Conservation (phyloP, 2,329 filamentous ascomycete species). For the Penicillium thymicola region DNA sequence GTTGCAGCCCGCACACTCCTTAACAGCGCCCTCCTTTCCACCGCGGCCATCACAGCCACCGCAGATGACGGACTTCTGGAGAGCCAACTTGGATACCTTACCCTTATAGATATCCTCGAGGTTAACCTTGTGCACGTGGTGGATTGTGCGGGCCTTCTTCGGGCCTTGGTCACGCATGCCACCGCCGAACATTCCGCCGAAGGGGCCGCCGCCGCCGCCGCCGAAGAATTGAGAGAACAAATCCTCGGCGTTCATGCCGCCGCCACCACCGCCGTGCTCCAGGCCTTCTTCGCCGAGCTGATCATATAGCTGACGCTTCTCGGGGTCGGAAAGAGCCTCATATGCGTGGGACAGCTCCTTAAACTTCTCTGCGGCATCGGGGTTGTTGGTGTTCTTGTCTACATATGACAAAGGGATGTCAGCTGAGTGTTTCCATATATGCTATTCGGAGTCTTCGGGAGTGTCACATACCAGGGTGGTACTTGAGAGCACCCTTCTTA, state of each 20-base stretch:
- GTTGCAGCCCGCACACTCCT: slow-evolving; percentile 85
- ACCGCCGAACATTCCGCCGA: slow-evolving; percentile 73
- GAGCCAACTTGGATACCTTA: slow-evolving; percentile 93
- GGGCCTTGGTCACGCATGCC: slow-evolving; percentile 79
- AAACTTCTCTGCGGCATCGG: slow-evolving; percentile 93
- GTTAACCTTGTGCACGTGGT: slow-evolving; percentile 97
- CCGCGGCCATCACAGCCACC: slow-evolving; percentile 89
- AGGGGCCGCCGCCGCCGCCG: slow-evolving; percentile 63
- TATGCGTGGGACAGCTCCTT: slow-evolving; percentile 96
- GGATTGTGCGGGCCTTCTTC: slow-evolving; percentile 89
- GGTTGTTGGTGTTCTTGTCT: slow-evolving; percentile 98
- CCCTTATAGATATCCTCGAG: slow-evolving; percentile 97
- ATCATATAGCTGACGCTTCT: slow-evolving; percentile 91
- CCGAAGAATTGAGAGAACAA: slow-evolving; percentile 97
- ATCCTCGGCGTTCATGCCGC: slow-evolving; percentile 92
- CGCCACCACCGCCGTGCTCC: slow-evolving; percentile 75
- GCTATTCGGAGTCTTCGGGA: slow-evolving; percentile 12
- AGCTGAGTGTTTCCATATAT: neutral
- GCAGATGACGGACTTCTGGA: slow-evolving; percentile 97
- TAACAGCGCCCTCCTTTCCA: slow-evolving; percentile 96
- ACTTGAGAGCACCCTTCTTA: slow-evolving; percentile 83
- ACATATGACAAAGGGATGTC: slow-evolving; percentile 1
- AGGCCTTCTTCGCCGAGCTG: slow-evolving; percentile 97
- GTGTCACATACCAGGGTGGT: slow-evolving; percentile 76
- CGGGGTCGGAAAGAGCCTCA: slow-evolving; percentile 85